Evolutionary conservation across 1,284 basidiomycete species (phyloP), one percentile per base, ranked within the genome.

Genomic region (Malassezia cuniculi): DNA sequence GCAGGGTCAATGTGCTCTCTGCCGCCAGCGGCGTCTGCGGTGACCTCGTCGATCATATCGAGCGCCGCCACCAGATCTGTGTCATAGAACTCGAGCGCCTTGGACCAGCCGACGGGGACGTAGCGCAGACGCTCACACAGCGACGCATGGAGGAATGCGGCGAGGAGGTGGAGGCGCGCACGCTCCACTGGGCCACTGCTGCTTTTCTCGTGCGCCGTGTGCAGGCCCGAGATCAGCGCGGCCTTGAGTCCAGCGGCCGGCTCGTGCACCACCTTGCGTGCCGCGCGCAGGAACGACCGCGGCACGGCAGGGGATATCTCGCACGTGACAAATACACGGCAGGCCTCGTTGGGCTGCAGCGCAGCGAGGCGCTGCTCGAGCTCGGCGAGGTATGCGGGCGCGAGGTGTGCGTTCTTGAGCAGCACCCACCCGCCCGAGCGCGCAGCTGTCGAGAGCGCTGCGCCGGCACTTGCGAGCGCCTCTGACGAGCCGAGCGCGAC

Each of bases 401-500:
- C 61, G 2, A 66, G 49, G 32, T 66, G 64, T 12, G 60, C 64
- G 17, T 66, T 66, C 48, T 65, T 61, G 30, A 66, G 48, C 29
- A 66, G 46, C 3, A 66, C 60, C 64, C 64, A 66, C 10, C 51
- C 40, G 34, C 62, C 64, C 2, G 48, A 41, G 15, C 58, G 41
- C 12, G 62, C 57, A 4, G 54, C 64, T 2, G 52, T 48, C 2
- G 55, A 47, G 34, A 66, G 57, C 18, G 64, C 64, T 21, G 57
- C 53, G 16, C 66, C 64, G 2, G 64, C 64, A 6, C 55, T 41
- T 5, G 51, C 50, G 27, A 60, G 56, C 12, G 56, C 62, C 32
- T 66, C 64, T 19, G 57, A 56, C 16, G 64, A 59, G 16, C 64
- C 64, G 50, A 66, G 63, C 29, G 62, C 62, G 10, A 66, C 60